Conservation (phyloP, 2,329 filamentous ascomycete genomes). For the Aureobasidium sp. region DNA sequence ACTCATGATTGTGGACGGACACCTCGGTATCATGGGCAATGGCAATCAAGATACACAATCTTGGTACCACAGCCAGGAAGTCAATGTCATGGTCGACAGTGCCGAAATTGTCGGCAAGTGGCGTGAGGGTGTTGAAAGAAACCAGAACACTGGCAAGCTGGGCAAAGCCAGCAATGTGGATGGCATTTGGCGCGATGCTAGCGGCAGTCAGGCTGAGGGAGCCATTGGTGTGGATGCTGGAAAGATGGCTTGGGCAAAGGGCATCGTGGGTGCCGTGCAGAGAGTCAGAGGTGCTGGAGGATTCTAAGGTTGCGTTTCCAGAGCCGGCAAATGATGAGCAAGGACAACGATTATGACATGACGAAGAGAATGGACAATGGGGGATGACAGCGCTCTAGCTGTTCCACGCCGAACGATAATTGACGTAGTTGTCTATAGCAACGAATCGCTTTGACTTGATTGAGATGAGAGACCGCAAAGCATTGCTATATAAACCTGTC, state of each 20-base stretch:
- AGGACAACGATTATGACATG: background rate
- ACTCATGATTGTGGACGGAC: slow-evolving; percentile 62
- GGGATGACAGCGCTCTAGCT: background rate
- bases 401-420: background rate
- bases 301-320: background rate
- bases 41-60: slow-evolving; percentile 76
- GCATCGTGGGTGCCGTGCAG: slow-evolving; percentile 49
- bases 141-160: slow-evolving; percentile 58
- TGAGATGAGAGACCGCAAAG: background rate
- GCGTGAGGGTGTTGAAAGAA: slow-evolving; percentile 43
- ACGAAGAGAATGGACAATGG: background rate
- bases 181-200: slow-evolving; percentile 53
- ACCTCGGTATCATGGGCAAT: slow-evolving; percentile 62
- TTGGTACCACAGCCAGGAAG: slow-evolving; percentile 71
- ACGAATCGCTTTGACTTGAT: background rate
- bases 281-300: slow-evolving; percentile 33
- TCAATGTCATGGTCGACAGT: slow-evolving; percentile 68
- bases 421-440: background rate
- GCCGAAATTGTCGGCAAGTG: slow-evolving; percentile 43
- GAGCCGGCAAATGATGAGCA: background rate
- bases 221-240: slow-evolving; percentile 42
- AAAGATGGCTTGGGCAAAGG: slow-evolving; percentile 50
- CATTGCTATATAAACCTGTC: too few relatives aligned
- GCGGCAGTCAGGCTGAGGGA: slow-evolving; percentile 32
- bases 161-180: slow-evolving; percentile 46